Evolutionary conservation across 106 monocot species (phyloP).

Genomic region (Posidonia australis): DNA sequence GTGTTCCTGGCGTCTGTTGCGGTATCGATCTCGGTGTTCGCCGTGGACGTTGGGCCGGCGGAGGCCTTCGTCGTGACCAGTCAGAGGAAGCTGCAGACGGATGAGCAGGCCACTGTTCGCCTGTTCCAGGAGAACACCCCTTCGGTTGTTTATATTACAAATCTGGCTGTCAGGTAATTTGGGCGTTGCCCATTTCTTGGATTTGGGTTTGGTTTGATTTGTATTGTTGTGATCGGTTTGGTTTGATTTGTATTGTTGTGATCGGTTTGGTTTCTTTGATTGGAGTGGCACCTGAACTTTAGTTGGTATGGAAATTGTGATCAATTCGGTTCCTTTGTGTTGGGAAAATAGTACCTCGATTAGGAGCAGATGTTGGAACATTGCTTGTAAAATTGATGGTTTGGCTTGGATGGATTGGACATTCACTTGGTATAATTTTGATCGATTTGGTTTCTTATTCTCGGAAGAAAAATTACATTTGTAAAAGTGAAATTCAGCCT

Average conservation of each 20-base stretch:
- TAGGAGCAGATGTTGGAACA: too few species aligned
- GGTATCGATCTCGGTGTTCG: slow-evolving; percentile 40
- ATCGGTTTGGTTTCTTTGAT: neutral
- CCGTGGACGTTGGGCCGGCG: slow-evolving; percentile 39
- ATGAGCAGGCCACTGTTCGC: slow-evolving; percentile 86
- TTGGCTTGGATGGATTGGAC: too few species aligned
- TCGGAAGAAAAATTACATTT: too few species aligned
- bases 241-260: neutral
- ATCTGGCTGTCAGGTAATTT: slow-evolving; percentile 64
- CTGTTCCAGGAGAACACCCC: slow-evolving; percentile 95
- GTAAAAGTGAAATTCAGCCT: too few species aligned
- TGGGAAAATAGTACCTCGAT: too few species aligned
- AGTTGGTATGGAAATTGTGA: too few species aligned
- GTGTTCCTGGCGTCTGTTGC: slow-evolving; percentile 50
- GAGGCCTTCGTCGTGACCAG: slow-evolving; percentile 56
- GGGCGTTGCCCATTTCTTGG: neutral
- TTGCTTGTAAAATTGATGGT: too few species aligned
- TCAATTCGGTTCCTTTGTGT: too few species aligned
- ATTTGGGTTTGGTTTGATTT: neutral
- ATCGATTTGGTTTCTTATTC: too few species aligned
- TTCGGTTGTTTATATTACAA: slow-evolving; percentile 96
- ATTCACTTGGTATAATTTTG: too few species aligned
- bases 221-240: neutral
- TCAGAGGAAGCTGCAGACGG: slow-evolving; percentile 74
- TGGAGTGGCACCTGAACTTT: too few species aligned